Base-by-base conservation (phyloP, 495 filamentous ascomycete species). In the Penicillium goetzii region DNA sequence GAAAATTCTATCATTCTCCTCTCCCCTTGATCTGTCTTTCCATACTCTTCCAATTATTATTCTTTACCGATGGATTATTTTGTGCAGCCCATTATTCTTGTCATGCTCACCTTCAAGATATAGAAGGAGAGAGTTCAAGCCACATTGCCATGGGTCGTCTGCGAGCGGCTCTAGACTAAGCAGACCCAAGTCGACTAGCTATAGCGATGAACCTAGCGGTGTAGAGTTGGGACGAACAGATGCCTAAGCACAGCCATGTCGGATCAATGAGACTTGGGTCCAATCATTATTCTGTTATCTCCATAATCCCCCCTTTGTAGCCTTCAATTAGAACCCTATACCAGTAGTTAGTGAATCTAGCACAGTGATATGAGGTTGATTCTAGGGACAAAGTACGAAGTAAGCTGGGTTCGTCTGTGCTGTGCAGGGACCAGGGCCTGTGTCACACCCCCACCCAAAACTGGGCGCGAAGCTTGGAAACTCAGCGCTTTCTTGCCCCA, bases 361-460 rank as follows among this genome's bases (percentile, higher is more conserved):
- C 19, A 21, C 11, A 2, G 5, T 12, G 43, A 47, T 23, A 47
- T 25, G 43, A 47, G 43, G 43, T 25, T 23, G 43, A 47, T 47
- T 47, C 43, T 47, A 40, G 43, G 17, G 43, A 47, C 32, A 53
- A 33, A 53, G 15, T 53, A 53, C 25, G 0, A 53, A 53, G 30
- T 53, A 28, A 30, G 50, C 50, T 53, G 50, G 12, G 55, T 43
- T 58, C 34, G 33, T 40, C 11, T 4, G 53, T 30, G 34, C n/a
- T n/a, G n/a, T n/a, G n/a, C n/a, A n/a, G n/a, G n/a, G n/a, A n/a
- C n/a, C 28, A 34, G 33, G 53, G 64, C 63, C 67, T 69, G 67
- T 70, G 67, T 67, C 64, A 67, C 65, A 57, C 53, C 66, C 58
- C 62, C 62, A 64, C 62, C 62, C 62, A 30, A 60, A 21, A 23